Percentiles rank a stretch among this genome's conserved stretches.
These are phyloP conservation scores for Pichia nanzhaoensis DNA, from an alignment of 805 yeast genomes.

Conservation along the genomic window DNA sequence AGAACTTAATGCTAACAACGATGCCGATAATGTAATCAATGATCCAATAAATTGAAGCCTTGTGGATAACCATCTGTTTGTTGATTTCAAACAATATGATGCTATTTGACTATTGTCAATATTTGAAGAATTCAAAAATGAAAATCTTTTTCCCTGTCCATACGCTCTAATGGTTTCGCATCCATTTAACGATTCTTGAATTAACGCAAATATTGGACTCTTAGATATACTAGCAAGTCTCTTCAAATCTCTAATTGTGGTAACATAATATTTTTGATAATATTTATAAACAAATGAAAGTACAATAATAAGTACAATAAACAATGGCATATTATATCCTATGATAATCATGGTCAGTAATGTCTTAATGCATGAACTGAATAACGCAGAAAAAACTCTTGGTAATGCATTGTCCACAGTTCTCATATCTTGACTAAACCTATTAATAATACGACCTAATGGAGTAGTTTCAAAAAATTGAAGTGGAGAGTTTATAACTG, in stretches of 20 bases:
- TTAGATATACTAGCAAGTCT: slow-evolving; percentile 62
- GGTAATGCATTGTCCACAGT: slow-evolving; percentile 53
- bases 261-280: slow-evolving; percentile 64
- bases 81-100: slow-evolving; percentile 44
- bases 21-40: slow-evolving; percentile 43
- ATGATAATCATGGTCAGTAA: slow-evolving; percentile 46
- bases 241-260: slow-evolving; percentile 71
- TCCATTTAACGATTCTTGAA: slow-evolving; percentile 77
- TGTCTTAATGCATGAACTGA: slow-evolving; percentile 38
- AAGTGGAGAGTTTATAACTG: slow-evolving; percentile 57
- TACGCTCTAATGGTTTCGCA: slow-evolving; percentile 74
- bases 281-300: slow-evolving; percentile 55
- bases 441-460: slow-evolving; percentile 55
- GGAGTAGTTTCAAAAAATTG: slow-evolving; percentile 66
- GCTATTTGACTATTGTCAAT: slow-evolving; percentile 44
- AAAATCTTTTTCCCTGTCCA: slow-evolving; percentile 58
- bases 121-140: slow-evolving; percentile 43
- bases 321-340: slow-evolving; percentile 47
- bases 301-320: slow-evolving; percentile 39
- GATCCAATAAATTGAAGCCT: slow-evolving; percentile 59
- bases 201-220: slow-evolving; percentile 74
- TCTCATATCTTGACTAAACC: slow-evolving; percentile 58
- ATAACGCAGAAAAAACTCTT: slow-evolving; percentile 43
- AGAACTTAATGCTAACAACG: slow-evolving; percentile 38
- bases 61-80: slow-evolving; percentile 60